Conservation (phyloP, 2,329 filamentous ascomycete genomes). For the Cladosporium halotolerans region DNA sequence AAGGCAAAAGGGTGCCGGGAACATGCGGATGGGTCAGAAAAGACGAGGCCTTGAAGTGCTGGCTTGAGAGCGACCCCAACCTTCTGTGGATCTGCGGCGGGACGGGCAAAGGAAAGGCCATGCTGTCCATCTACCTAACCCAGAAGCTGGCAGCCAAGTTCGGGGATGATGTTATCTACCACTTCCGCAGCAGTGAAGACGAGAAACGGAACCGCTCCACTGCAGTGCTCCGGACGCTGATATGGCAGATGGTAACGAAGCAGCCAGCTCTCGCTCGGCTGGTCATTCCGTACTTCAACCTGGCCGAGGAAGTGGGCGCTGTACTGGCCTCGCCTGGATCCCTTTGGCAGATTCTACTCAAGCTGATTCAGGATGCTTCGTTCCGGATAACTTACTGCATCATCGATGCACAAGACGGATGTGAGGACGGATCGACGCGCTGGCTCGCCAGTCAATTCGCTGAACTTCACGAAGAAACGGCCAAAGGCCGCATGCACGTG, state of each 20-base stretch:
- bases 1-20: conserved; percentile 14
- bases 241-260: conserved; percentile 22
- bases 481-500: too few species aligned
- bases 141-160: conserved; percentile 16
- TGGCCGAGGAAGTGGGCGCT: neutral
- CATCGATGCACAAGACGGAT: too few species aligned
- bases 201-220: conserved; percentile 23
- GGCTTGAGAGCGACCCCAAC: conserved; percentile 11
- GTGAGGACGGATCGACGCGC: too few species aligned
- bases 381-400: too few species aligned
- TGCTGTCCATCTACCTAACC: conserved; percentile 27
- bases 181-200: conserved; percentile 25
- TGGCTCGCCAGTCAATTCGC: too few species aligned
- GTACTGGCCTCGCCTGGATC: neutral
- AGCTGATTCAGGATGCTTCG: too few species aligned
- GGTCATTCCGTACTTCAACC: neutral
- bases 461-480: too few species aligned
- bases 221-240: conserved; percentile 22
- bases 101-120: conserved; percentile 29
- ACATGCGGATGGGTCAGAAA: conserved; percentile 28
- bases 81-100: conserved; percentile 26
- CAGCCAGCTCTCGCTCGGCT: conserved; percentile 14
- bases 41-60: conserved; percentile 14
- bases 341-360: neutral
- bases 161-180: conserved; percentile 12